phyloP scores from a whole-genome alignment of 352 stramenopile genomes.

The Blastocystis sp. region DNA sequence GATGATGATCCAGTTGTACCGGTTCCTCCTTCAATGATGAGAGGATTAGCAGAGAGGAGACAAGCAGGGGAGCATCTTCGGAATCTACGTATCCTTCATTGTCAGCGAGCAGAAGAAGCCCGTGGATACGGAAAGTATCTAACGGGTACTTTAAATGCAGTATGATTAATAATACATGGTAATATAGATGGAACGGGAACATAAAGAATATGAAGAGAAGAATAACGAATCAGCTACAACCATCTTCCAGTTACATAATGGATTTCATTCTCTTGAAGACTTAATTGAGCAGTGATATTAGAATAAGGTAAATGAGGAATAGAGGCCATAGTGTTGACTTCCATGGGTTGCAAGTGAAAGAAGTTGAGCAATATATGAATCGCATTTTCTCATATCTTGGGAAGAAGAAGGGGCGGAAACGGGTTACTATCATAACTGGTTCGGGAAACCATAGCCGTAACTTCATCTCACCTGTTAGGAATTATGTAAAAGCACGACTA shows the following conservation, averaged over 20 bases:
- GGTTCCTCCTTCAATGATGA: neutral
- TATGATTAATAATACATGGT: neutral
- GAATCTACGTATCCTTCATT: slow-evolving; percentile 6
- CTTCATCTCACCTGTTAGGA: neutral
- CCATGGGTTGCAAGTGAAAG: slow-evolving; percentile 33
- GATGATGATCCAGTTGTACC: neutral
- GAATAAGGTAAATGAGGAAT: neutral
- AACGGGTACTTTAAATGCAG: neutral
- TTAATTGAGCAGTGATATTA: neutral
- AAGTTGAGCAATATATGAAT: slow-evolving; percentile 46
- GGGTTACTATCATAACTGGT: slow-evolving; percentile 42
- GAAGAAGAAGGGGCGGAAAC: neutral
- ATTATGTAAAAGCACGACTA: neutral
- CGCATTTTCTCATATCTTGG: neutral
- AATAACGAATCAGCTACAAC: neutral
- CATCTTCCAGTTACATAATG: slow-evolving; percentile 28
- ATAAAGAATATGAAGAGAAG: neutral
- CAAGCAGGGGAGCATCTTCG: neutral
- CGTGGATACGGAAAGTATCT: slow-evolving; percentile 53
- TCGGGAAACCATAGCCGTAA: slow-evolving; percentile 32
- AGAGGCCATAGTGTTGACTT: slow-evolving; percentile 34
- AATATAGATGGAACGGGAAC: slow-evolving; percentile 6
- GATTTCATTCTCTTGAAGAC: neutral
- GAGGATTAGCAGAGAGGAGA: neutral
- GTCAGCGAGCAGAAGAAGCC: neutral